Base-by-base conservation (phyloP, 176 grass and related monocot species). In the Elaeis guineensis region DNA sequence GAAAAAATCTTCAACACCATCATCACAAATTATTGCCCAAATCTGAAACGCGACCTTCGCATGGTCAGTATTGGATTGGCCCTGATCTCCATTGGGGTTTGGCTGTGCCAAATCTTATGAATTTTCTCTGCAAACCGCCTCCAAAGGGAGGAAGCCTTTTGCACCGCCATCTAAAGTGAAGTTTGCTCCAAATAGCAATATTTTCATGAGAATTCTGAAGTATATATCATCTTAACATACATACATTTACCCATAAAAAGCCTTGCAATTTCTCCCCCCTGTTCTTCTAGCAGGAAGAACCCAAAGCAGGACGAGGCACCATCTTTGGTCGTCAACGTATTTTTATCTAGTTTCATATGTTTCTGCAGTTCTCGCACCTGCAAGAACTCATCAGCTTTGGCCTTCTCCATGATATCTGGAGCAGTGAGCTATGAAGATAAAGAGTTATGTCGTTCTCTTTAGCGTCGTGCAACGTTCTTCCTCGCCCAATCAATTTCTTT, bases 61-160 rank as follows among this genome's bases (percentile, higher is more conserved):
- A 39, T 97, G 8, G 67, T 91, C 51, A 80, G 78, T 0, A 67
- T 22, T 0, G 93, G 84, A 5, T 65, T 97, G 19, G 84, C 73
- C 3, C 69, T 91, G 25, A 71, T 92, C 35, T 74, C 81, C 11
- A 25, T 70, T 0, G 76, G 84, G 21, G 57, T 80, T 9, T 56
- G 80, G 52, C 58, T 92, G 2, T 85, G 71, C 63, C 84, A 89
- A 4, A 54, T 91, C 60, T 80, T 84, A 50, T 77, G 67, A 76
- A 55, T 91, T 59, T 77, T 89, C 71, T 78, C 83, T 62, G 63
- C 76, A 81, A 86, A 97, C 87, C 87, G 70, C 87, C 84, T 69
- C 84, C 80, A 19, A 77, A 67, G 83, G 87, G 84, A 84, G 82
- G 87, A 81, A 80, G 52, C 86, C 72, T 87, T 88, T 85, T 80